Evolutionary conservation across 2,329 filamentous ascomycete genomes (phyloP).

Genomic region (Neopestalotiopsis rosae): DNA sequence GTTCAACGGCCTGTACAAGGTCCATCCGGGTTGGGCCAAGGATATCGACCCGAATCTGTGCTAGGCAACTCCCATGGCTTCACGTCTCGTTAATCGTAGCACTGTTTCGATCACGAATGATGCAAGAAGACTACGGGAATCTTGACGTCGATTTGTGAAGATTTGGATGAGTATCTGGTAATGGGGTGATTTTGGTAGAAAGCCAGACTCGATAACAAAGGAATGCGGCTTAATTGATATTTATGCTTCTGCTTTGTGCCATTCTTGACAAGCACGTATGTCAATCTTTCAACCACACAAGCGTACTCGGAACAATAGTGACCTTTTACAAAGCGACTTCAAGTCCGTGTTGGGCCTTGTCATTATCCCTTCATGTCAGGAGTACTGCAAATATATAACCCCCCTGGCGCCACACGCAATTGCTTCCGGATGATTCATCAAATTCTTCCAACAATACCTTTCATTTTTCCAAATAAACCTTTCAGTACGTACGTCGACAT

Average conservation of each 20-base stretch:
- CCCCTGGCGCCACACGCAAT: neutral
- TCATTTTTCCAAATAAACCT: neutral
- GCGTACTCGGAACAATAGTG: neutral
- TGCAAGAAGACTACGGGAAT: too few species aligned
- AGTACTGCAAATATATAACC: neutral
- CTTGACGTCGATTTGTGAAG: too few species aligned
- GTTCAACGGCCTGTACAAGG: conserved; percentile 18
- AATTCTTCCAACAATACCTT: neutral
- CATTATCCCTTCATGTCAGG: neutral
- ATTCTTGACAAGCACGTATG: neutral
- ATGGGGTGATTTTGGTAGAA: too few species aligned
- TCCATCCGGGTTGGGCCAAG: neutral
- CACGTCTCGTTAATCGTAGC: conserved; percentile 5
- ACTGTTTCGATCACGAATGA: neutral
- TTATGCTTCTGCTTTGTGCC: neutral
- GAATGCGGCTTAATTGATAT: neutral
- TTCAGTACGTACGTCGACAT: neutral
- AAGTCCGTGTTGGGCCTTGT: neutral
- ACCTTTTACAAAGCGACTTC: neutral
- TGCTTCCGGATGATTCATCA: neutral
- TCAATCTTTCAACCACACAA: neutral
- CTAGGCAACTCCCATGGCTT: conserved; percentile 15
- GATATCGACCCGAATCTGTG: conserved; percentile 12
- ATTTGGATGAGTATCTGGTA: too few species aligned
- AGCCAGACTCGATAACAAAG: too few species aligned